Evolutionary conservation across 441 rosid species (phyloP).

Genomic region (Populus hybrid): DNA sequence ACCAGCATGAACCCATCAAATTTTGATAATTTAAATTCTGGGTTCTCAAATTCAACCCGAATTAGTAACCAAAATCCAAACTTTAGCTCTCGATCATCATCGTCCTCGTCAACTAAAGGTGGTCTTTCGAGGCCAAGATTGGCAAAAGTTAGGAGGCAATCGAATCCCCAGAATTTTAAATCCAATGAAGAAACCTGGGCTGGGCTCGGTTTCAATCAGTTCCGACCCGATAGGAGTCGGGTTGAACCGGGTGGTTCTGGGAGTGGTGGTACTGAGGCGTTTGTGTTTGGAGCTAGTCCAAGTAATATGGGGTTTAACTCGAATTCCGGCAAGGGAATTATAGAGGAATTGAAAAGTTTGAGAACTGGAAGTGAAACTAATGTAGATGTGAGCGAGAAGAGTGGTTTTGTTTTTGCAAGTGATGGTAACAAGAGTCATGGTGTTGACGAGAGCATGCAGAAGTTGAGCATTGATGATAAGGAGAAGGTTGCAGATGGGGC

Average conservation of each 20-base stretch:
- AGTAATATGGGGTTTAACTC: conserved; percentile 6
- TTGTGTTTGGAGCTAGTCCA: conserved; percentile 26
- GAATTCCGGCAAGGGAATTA: conserved; percentile 10
- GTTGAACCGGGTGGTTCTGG: conserved; percentile 11
- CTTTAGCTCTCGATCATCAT: conserved; percentile 44
- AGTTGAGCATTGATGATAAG: conserved; percentile 44
- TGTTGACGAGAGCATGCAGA: conserved; percentile 38
- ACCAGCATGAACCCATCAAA: conserved; percentile 43
- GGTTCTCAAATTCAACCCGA: conserved; percentile 42
- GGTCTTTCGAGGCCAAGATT: conserved; percentile 56
- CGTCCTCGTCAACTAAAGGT: conserved; percentile 10
- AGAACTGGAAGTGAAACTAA: conserved; percentile 22
- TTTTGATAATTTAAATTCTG: conserved; percentile 48
- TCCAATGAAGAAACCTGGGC: conserved; percentile 24
- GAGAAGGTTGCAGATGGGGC: conserved; percentile 19
- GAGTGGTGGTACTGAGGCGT: neutral
- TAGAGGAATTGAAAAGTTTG: conserved; percentile 44
- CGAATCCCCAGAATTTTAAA: conserved; percentile 30
- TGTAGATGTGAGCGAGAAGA: conserved; percentile 4
- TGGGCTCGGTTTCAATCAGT: conserved; percentile 56
- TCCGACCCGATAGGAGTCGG: conserved; percentile 19
- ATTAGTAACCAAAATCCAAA: conserved; percentile 30
- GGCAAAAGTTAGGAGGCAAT: conserved; percentile 53
- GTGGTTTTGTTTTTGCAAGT: conserved; percentile 25
- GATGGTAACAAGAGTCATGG: conserved; percentile 17